Evolutionary conservation across 805 yeast genomes (phyloP), one percentile per base, ranked within the genome.

Genomic region (Candida chilensis): DNA sequence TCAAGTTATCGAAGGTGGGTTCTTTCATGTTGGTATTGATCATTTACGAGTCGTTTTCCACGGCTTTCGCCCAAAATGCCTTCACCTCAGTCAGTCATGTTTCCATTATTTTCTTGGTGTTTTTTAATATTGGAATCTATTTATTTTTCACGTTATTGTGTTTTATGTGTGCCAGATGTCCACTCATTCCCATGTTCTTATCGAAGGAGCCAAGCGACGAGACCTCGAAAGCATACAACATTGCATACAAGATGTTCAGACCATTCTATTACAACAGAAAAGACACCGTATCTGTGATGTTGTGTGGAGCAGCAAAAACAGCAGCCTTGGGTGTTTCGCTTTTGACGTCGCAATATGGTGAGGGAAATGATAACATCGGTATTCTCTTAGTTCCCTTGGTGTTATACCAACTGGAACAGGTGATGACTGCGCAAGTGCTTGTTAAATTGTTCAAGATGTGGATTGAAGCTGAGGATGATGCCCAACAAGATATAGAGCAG

Each of bases 291-390:
- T 67, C 88, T 9, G 69, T 87, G 30, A 70, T 86, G 80, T 66
- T 85, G 35, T 84, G 95, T 53, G 95, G 94, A 8, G 90, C 94
- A 4, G 95, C 96, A 2, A 87, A 86, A 52, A 86, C 95, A 1
- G 95, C 94, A 0, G 95, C 95, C 0, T 60, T 86, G 30, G 96
- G 95, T 21, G 94, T 86, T 4, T 81, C 94, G 1, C 60, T 86
- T 30, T 65, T 81, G n/a, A 65, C 87, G 2, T 73, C 90, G 0
- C 90, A 82, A 49, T 86, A 84, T 48, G 94, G 94, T 11, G 53
- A 71, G 4, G 45, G 65, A 27, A 73, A 70, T 41, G 60, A 67
- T 7, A 61, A 74, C 40, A 56, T 85, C 37, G 95, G 95, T 12
- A 69, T 71, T 31, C 54, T 87, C 24, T 57, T 87, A 25, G 87